Percentiles rank a stretch among this genome's conserved stretches.
These are phyloP conservation scores for Thoreauomyces humboldtii DNA, from an alignment of 192 early-diverging fungal genomes.

Conservation along the genomic window DNA sequence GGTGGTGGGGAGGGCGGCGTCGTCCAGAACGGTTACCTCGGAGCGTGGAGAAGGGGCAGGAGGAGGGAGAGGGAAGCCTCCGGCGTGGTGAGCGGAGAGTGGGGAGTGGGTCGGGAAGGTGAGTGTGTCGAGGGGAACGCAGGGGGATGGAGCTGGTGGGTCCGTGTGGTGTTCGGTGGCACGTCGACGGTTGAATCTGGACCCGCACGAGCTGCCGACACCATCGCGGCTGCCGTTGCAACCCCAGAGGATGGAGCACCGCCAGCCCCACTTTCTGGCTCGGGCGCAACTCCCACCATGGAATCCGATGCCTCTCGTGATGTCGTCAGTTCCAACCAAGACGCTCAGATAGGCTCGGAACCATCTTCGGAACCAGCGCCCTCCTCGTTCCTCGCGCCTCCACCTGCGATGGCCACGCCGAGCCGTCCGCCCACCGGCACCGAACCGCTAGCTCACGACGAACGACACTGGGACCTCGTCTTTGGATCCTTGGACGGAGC, in stretches of 20 bases:
- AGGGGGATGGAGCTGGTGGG: slow-evolving; percentile 56
- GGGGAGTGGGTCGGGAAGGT: slow-evolving; percentile 2
- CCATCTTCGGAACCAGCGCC: background rate
- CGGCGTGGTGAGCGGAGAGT: slow-evolving; percentile 10
- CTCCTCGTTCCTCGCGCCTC: too few species aligned
- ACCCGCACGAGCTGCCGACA: background rate
- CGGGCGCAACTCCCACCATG: too few species aligned
- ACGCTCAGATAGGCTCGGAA: background rate
- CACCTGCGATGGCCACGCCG: slow-evolving; percentile 19
- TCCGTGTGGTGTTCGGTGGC: slow-evolving; percentile 36
- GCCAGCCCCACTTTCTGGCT: too few species aligned
- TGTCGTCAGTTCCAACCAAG: background rate
- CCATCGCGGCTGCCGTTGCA: background rate
- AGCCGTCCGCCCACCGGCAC: slow-evolving; percentile 12
- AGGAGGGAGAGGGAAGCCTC: slow-evolving; percentile 1
- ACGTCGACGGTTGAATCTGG: background rate
- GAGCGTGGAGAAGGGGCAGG: slow-evolving; percentile 21
- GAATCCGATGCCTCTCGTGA: background rate
- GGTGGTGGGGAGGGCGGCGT: slow-evolving; percentile 37
- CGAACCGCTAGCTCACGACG: background rate
- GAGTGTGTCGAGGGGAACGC: slow-evolving; percentile 19
- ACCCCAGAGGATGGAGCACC: background rate
- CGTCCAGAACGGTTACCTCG: slow-evolving; percentile 40
- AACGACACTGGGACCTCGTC: slow-evolving; percentile 48
- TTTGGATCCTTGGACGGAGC: slow-evolving; percentile 43